Evolutionary conservation across 139 green algal genomes (phyloP).

Genomic region (Chlorella sp.): DNA sequence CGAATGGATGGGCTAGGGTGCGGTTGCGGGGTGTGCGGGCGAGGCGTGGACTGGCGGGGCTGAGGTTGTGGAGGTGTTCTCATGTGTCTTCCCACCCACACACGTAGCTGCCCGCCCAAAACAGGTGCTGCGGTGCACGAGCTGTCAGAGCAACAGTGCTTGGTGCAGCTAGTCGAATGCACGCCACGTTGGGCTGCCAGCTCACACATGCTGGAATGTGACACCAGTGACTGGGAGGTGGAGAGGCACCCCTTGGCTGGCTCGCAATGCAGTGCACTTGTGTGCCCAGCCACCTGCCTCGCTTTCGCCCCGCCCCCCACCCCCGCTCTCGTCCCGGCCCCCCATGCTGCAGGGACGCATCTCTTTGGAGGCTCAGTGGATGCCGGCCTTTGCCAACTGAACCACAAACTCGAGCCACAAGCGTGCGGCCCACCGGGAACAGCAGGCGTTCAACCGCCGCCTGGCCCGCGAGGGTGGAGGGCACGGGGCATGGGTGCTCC

Average conservation of each 20-base stretch:
- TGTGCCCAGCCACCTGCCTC: background rate
- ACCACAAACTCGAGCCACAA: background rate
- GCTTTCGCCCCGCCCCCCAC: background rate
- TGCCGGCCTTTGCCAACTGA: background rate
- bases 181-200: no score
- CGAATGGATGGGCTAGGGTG: background rate
- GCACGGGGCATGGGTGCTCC: no score
- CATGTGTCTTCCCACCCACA: no score
- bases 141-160: no score
- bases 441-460: no score
- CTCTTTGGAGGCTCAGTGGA: slow-evolving; percentile 19
- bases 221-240: background rate
- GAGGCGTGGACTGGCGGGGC: no score
- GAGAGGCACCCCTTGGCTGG: background rate
- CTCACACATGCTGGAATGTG: background rate
- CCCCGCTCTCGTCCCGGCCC: background rate
- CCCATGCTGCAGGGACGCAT: slow-evolving; percentile 9
- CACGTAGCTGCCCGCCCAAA: no score
- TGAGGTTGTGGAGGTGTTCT: no score
- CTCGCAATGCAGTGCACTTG: background rate
- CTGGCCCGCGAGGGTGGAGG: no score
- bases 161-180: no score
- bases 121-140: no score
- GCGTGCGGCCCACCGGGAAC: no score
- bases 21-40: background rate